Evolutionary conservation across 2,329 filamentous ascomycete species (phyloP), one percentile per base, ranked within the genome.

Genomic region (Rutstroemia sp.): DNA sequence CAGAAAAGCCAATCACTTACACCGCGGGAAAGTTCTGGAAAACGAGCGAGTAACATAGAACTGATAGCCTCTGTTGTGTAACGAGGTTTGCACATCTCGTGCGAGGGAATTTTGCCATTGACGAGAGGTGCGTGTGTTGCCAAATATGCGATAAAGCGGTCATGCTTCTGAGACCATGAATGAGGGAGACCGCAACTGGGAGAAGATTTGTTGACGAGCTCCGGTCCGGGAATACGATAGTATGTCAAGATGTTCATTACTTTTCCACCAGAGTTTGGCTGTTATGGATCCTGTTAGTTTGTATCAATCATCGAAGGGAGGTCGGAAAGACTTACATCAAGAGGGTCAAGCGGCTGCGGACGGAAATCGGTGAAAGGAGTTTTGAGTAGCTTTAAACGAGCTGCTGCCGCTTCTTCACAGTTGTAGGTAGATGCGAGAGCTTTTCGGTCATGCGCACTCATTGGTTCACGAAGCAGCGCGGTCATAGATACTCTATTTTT

Each of bases 71-170:
- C 30, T 4, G 50, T 54, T 4, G 34, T 54, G 16, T 57, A 45
- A 10, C 55, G 27, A 21, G 42, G 38, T 4, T 54, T 47, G 2
- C 19, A 8, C 19, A n/a, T 25, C 14, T 57, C 55, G n/a, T 54
- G 49, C 8, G n/a, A 40, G 7, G 55, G 55, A 4, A 57, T 42
- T 14, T 54, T 57, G 2, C 55, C 55, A 21, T 57, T 17, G 14
- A 36, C 27, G 14, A 57, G 40, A 4, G 51, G 50, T 39, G 55
- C 55, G 30, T 57, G 55, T 9, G 55, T 57, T 9, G 55, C 52
- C 12, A 57, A 12, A 16, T 57, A 57, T 12, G 55, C 55, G 17
- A 57, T 57, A 25, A 52, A 57, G 12, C 55, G 51, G 23, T 57
- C 55, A 17, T 57, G 55, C 9, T 54, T 57, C 8, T 54, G n/a